Evolutionary conservation across 352 stramenopile genomes (phyloP), one percentile per base, ranked within the genome.

Genomic region (Phytophthora parvispora): DNA sequence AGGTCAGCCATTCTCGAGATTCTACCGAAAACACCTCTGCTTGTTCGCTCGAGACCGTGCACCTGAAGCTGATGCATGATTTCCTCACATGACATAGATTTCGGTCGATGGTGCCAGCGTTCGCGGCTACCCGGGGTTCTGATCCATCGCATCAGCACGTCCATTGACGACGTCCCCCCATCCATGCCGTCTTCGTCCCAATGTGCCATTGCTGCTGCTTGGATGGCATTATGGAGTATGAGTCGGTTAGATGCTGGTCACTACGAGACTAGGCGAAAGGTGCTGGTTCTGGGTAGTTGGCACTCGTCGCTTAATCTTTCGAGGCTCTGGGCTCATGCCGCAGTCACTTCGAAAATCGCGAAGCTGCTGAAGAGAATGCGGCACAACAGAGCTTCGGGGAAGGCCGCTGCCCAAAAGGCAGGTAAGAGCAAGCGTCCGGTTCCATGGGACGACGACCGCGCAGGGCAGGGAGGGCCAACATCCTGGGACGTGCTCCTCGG

Each of bases 401-500:
- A n/a, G n/a, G n/a, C n/a, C n/a, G n/a, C n/a, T n/a, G n/a, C n/a
- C n/a, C n/a, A n/a, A n/a, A n/a, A n/a, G n/a, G n/a, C n/a, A n/a
- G n/a, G n/a, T 38, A 13, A 38, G 34, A 20, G 13, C 13, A 42
- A 63, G 20, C 12, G 20, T 29, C 7, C 24, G 2, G 28, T 29
- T 48, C 43, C 64, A n/a, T 74, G 69, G 64, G 60, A 74, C 49
- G 43, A 22, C 9, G 71, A 75, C 53, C 57, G 31, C 18, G 18
- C 36, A 3, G 32, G 47, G 16, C 32, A 50, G 13, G 53, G 36
- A 49, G 69, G 58, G 4, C 55, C 31, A 20, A 72, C 58, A 0
- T 81, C 75, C 18, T 49, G 70, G 31, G 72, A 83, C 22, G 50
- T 86, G 18, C 31, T 86, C 48, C 29, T 82, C 8, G 38, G 12